Base-by-base conservation (phyloP, 2,329 filamentous ascomycete genomes). In the Penicillium sp. region DNA sequence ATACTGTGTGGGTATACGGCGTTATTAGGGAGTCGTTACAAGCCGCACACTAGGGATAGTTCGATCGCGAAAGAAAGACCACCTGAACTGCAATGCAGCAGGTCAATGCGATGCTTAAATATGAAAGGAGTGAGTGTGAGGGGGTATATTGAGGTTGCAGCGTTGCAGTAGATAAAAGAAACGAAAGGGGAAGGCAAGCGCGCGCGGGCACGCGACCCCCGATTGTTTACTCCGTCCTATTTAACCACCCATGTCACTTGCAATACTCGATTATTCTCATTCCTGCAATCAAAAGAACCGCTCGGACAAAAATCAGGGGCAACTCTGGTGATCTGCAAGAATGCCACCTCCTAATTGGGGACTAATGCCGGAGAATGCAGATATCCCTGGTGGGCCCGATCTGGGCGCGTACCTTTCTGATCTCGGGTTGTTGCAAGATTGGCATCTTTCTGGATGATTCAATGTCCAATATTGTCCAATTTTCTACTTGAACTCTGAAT, bases 31-130 rank as follows among this genome's bases (percentile, higher is more conserved):
- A 27, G 7, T 39, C 13, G n/a, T 25, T 43, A 25, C 39, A 49
- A 37, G n/a, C 30, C 9, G 12, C 27, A 44, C 31, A n/a, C 35
- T 16, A 16, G 42, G n/a, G 35, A 40, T 25, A 33, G 16, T 14
- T 35, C 11, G 42, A 40, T 54, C 46, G 50, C 58, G n/a, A 59
- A 54, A n/a, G 57, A 59, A 27, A 13, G 57, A 50, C 34, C 38
- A 54, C 52, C 56, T 51, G 34, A 7, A 25, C 39, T 36, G 40
- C 33, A 40, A 36, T 10, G 27, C 46, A 41, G 45, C 41, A 55
- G 58, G 55, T 49, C 44, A 53, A 50, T 47, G 54, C 53, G 57
- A 62, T 50, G 54, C 41, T 51, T 58, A 49, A 57, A 52, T 52
- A 19, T 44, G 36, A 31, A 34, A 34, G 35, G 47, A 40, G 27